Percentiles rank a stretch among this genome's conserved stretches.
These are phyloP conservation scores for Grigorovia humatica DNA, from an alignment of 805 yeast genomes.

Conservation along the genomic window DNA sequence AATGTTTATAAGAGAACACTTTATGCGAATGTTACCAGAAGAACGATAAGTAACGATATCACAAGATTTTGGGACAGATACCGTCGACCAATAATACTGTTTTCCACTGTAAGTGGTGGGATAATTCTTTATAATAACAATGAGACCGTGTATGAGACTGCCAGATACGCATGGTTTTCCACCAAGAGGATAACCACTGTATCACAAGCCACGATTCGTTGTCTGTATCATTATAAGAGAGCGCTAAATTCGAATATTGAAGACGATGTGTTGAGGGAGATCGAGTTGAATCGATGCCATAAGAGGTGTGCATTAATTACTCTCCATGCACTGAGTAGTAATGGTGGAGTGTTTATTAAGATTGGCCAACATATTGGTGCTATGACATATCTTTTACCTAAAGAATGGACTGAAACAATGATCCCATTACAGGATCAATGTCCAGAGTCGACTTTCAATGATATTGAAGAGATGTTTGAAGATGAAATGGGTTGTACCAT, in stretches of 20 bases:
- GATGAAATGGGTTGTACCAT: constrained; percentile 54
- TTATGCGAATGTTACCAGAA: neutral
- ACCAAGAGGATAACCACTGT: constrained; percentile 53
- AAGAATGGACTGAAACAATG: constrained; percentile 95
- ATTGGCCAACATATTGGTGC: constrained; percentile 93
- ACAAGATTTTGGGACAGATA: neutral
- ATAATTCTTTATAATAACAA: constrained; percentile 17
- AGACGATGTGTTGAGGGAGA: constrained; percentile 35
- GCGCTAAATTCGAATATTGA: constrained; percentile 39
- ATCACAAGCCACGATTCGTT: constrained; percentile 55
- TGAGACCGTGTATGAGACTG: constrained; percentile 17
- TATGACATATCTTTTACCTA: constrained; percentile 79
- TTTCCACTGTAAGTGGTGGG: constrained; percentile 6
- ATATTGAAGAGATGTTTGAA: constrained; percentile 55
- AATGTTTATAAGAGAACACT: neutral
- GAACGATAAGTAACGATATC: neutral
- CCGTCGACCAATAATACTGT: neutral
- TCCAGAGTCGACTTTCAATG: constrained; percentile 66
- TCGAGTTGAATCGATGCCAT: constrained; percentile 60
- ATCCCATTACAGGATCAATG: constrained; percentile 84
- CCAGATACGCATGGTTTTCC: constrained; percentile 22
- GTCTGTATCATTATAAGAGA: constrained; percentile 60
- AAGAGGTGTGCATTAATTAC: constrained; percentile 69
- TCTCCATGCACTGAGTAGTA: constrained; percentile 62
- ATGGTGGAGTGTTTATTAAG: constrained; percentile 91